Conservation (phyloP, 2,329 filamentous ascomycete genomes). For the Alternaria alternata region DNA sequence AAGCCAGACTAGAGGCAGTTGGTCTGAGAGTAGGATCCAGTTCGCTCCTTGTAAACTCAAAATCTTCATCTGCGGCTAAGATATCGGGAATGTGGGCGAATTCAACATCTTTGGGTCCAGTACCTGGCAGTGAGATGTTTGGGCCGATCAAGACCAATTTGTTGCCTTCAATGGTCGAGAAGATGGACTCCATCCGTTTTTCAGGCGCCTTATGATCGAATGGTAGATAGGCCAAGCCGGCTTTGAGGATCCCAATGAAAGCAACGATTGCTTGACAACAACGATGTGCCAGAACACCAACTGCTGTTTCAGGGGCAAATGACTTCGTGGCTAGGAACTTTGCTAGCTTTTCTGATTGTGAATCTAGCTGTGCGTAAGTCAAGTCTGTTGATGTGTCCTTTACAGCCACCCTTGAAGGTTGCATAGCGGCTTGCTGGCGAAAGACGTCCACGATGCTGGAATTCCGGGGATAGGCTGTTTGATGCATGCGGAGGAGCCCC, state of each 20-base stretch:
- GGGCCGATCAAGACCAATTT: constrained; percentile 46
- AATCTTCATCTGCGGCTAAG: too few relatives aligned
- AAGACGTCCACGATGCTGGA: constrained; percentile 14
- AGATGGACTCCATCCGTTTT: constrained; percentile 28
- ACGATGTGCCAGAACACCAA: constrained; percentile 30
- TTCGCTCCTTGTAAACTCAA: too few relatives aligned
- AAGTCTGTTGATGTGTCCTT: constrained; percentile 11
- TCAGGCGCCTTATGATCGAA: constrained; percentile 46
- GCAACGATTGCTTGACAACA: constrained; percentile 36
- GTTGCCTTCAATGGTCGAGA: constrained; percentile 56
- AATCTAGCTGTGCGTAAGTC: constrained; percentile 19
- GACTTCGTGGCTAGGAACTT: not conserved
- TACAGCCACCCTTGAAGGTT: constrained; percentile 12
- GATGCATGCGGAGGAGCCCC: not conserved
- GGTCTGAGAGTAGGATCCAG: too few relatives aligned
- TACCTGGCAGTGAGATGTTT: not conserved
- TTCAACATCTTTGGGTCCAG: not conserved
- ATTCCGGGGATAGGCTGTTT: constrained; percentile 7
- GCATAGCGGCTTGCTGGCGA: constrained; percentile 5
- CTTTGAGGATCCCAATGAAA: constrained; percentile 53
- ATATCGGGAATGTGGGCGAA: not conserved
- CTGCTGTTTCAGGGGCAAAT: constrained; percentile 9
- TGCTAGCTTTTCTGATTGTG: too few relatives aligned
- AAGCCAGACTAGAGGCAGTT: constrained; percentile 56
- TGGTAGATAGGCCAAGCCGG: constrained; percentile 51